Conservation (phyloP, 306 rosid genomes). For the Spatholobus suberectus region DNA sequence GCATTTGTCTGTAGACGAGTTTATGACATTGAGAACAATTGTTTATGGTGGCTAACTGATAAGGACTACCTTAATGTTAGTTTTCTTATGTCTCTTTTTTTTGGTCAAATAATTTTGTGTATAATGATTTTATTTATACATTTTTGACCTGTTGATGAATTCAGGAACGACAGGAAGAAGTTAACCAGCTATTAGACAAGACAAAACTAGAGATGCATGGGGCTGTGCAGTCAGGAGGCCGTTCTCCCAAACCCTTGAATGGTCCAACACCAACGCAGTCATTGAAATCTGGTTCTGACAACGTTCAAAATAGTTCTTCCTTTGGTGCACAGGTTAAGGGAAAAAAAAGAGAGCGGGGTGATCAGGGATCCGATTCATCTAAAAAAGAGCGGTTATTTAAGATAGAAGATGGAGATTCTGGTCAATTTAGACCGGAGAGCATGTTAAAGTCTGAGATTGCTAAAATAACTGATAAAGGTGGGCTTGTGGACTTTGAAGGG, state of each 20-base stretch:
- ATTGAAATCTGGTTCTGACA: conserved; percentile 79
- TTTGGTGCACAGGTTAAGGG: conserved; percentile 74
- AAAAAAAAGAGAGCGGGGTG: conserved; percentile 86
- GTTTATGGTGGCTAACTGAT: conserved; percentile 98
- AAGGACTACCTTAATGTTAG: conserved; percentile 81
- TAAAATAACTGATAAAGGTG: conserved; percentile 88
- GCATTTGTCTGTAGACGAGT: conserved; percentile 95
- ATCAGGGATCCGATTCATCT: conserved; percentile 72
- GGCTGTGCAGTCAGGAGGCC: conserved; percentile 91
- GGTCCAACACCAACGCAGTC: conserved; percentile 74
- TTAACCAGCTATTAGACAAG: conserved; percentile 76
- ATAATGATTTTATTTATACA: background rate
- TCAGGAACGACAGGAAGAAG: conserved; percentile 93
- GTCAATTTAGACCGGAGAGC: conserved; percentile 61
- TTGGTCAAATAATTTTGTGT: conserved; percentile 11
- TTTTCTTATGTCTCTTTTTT: conserved; percentile 24
- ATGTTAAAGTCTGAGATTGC: conserved; percentile 74
- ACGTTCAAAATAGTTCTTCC: conserved; percentile 72
- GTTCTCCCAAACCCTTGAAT: conserved; percentile 89
- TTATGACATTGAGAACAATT: conserved; percentile 71
- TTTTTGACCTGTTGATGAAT: conserved; percentile 18
- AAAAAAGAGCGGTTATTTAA: conserved; percentile 72
- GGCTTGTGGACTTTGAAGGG: conserved; percentile 74
- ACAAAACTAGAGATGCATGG: conserved; percentile 93
- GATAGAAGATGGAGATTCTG: conserved; percentile 81